Base-by-base conservation (phyloP, 345 rosid species). In the Angophora floribunda region DNA sequence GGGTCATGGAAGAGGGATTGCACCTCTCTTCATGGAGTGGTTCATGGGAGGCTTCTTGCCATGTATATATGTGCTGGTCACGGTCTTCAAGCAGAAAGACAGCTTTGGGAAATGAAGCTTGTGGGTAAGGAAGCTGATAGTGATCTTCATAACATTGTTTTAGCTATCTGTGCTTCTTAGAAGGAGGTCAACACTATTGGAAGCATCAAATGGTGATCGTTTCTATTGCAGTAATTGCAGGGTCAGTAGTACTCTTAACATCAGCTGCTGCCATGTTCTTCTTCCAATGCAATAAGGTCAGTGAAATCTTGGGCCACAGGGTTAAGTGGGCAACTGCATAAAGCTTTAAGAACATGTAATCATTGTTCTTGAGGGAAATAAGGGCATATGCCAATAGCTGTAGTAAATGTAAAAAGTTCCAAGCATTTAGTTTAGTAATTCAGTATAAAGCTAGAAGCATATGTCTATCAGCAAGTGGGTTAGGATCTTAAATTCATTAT, bases 41-140 rank as follows among this genome's bases (percentile, higher is more conserved):
- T 96, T 57, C 98, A 96, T 28, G 99, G 96, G 93, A 95, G 95
- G 86, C 99, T 97, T 87, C 94, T 97, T 3, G 97, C 97, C 45
- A 97, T 97, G 99, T 94, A 97, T 89, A 92, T 97, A 50, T 97
- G 99, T 47, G 95, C 98, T 5, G 97, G 99, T 67, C 94, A 90
- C 59, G 99, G 99, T 88, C 93, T 91, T 28, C 97, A 95, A 82
- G 99, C 98, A 28, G 99, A 97, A 91, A 94, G 93, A 88, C 97
- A 97, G 90, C 92, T 97, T 49, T 97, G 99, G 99, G 93, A 96
- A 91, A 96, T 96, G 98, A 97, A 95, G 88, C 93, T 97, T 57
- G 94, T 91, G 13, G 99, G 99, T 79, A 96, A 90, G 89, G 97
- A 97, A 89, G 96, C 98, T 12, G 99, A 96, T 87, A 90, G 89